Evolutionary conservation across 495 filamentous ascomycete species (phyloP), one percentile per base, ranked within the genome.

Genomic region (Tuber brumale): DNA sequence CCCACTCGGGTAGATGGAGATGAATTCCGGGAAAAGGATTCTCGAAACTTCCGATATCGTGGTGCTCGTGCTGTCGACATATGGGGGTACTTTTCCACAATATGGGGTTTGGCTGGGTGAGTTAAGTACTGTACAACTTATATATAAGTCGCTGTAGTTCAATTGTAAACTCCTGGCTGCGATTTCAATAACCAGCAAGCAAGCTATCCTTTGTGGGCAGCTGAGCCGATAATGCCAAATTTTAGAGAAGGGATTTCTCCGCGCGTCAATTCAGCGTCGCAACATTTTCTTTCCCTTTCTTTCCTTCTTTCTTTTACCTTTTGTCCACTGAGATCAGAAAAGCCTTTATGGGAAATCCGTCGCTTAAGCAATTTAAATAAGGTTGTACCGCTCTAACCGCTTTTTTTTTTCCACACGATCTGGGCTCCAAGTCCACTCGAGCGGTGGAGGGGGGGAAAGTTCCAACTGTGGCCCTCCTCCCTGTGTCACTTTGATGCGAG

Each of bases 331-430:
- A 31, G n/a, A 61, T 61, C 57, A 14, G 27, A 12, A 27, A 42
- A 6, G 57, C n/a, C 1, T 66, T 66, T 66, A 39, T 66, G 27
- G 57, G 57, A 35, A 66, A 66, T 19, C 57, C 57, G 57, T 66
- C 57, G 57, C 31, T 66, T 35, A 66, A 18, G 57, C 57, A 66
- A 66, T 66, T 66, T 66, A 66, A 66, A 66, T 66, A 66, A 66
- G 57, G 57, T 66, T 66, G 18, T 66, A 35, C 57, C 57, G 57
- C 57, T 35, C 27, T 66, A 66, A 19, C 57, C 57, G 57, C 57
- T 12, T 35, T 35, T 66, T 27, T 57, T 57, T 57, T 31, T 18
- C 27, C 14, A 5, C 57, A 66, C 27, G 57, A 35, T 66, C 57
- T 35, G 14, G 31, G 14, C 14, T 35, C 57, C 0, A 35, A 35